Conservation (phyloP, 306 rosid species). For the Vachellia pachyceras region DNA sequence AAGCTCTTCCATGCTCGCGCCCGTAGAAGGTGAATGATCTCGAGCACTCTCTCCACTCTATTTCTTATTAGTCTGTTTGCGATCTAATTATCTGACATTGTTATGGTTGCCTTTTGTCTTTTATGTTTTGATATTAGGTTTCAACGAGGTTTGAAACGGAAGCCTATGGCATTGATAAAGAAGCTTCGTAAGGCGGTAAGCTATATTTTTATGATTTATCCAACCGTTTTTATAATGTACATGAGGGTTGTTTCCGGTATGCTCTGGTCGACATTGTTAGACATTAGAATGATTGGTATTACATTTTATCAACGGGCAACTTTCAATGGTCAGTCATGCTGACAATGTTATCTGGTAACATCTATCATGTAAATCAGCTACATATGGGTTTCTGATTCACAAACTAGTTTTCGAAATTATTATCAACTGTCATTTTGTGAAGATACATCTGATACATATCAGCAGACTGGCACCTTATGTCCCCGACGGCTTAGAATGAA, state of each 20-base stretch:
- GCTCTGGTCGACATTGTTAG: not conserved
- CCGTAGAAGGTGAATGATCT: constrained; percentile 59
- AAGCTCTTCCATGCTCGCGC: constrained; percentile 76
- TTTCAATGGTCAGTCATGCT: not conserved
- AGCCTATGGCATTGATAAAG: constrained; percentile 67
- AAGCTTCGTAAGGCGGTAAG: constrained; percentile 62
- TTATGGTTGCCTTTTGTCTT: not conserved
- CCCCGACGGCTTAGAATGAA: not conserved
- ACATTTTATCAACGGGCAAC: not conserved
- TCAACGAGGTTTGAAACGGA: constrained; percentile 62
- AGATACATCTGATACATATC: not conserved
- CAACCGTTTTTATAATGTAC: not conserved
- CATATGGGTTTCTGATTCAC: not conserved
- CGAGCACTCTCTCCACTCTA: not conserved
- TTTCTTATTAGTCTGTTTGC: not conserved
- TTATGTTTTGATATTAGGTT: constrained; percentile 37
- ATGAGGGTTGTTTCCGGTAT: not conserved
- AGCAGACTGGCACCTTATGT: no score
- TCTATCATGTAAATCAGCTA: not conserved
- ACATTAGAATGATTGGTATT: not conserved
- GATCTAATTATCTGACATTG: not conserved
- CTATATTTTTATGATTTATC: not conserved
- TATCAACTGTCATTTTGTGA: not conserved
- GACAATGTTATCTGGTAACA: not conserved
- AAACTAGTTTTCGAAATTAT: not conserved